Percentiles rank a stretch among this genome's conserved stretches.
Conservation (phyloP, 345 rosid genomes). For the Camelina hispida region DNA sequence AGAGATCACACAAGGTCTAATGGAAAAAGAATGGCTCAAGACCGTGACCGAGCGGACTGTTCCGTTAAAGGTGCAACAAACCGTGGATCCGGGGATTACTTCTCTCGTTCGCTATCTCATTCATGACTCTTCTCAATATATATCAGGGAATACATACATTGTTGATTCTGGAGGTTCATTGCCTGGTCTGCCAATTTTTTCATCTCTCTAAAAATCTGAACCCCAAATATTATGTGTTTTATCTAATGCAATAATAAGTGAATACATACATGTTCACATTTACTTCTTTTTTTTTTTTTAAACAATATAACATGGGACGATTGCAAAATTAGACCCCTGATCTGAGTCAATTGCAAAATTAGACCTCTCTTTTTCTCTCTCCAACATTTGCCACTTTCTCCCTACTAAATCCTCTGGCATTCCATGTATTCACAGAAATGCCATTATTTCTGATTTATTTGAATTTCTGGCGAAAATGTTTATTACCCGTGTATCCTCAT, state of each 20-base stretch:
- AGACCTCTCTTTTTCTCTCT: too few relatives aligned
- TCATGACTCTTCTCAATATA: not conserved
- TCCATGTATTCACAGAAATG: too few relatives aligned
- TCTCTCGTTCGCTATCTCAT: not conserved
- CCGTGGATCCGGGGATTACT: not conserved
- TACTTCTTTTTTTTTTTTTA: too few relatives aligned
- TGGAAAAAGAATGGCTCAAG: not conserved
- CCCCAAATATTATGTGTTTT: not conserved
- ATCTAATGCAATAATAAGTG: not conserved
- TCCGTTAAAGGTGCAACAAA: not conserved
- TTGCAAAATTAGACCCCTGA: too few relatives aligned
- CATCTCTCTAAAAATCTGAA: not conserved
- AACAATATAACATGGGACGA: too few relatives aligned
- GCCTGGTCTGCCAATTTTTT: not conserved
- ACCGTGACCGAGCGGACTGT: not conserved
- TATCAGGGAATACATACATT: not conserved
- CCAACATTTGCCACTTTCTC: too few relatives aligned
- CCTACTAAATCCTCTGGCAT: too few relatives aligned
- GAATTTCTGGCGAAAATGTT: too few relatives aligned
- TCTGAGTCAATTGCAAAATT: too few relatives aligned
- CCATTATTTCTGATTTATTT: too few relatives aligned
- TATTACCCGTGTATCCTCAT: too few relatives aligned
- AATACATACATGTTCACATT: not conserved
- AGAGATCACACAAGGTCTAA: conserved; percentile 1
- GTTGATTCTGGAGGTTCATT: not conserved